Base-by-base conservation (phyloP, 441 rosid genomes). In the Cnidoscolus chayamansa region DNA sequence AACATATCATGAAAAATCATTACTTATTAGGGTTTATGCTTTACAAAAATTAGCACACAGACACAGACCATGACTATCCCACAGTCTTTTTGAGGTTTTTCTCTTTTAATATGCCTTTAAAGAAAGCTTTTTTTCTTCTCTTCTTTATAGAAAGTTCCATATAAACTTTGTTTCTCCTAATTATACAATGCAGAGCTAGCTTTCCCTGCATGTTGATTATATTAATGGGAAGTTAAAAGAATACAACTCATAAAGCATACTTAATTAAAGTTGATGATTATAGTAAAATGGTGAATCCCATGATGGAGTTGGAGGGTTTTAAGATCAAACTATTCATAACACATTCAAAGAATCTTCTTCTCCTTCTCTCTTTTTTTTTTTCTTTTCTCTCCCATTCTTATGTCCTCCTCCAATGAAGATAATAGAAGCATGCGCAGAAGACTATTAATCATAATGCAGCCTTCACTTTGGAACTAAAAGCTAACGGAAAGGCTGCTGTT, bases 381-480 rank as follows among this genome's bases (percentile, higher is more conserved):
- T 40, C 4, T 40, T 40, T 40, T 5, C 45, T 40, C 45, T 40
- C 45, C 45, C 7, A 40, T 40, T 4, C 7, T 7, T 32, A 12
- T 32, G 62, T 48, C 37, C 8, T 43, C 71, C 72, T 43, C 71
- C 72, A 64, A 67, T 48, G 68, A 72, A 49, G 67, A 68, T 12
- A 10, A 67, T 20, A 2, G 31, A 63, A 77, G 81, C 85, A 82
- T 82, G 85, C 85, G 85, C 81, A 75, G 58, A 75, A 30, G 73
- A 75, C 71, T 72, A 82, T 78, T 70, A 73, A 77, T 79, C 50
- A 79, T 82, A 63, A 40, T 71, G 19, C 20, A 20, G 63, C 5
- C 49, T 30, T 45, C 35, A 13, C 69, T 71, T 73, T 32, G 32
- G 45, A 40, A 58, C 48, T 65, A 68, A 63, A 76, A 72, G 76